Evolutionary conservation across 495 filamentous ascomycete genomes (phyloP).

Genomic region (Aspergillus campestris): DNA sequence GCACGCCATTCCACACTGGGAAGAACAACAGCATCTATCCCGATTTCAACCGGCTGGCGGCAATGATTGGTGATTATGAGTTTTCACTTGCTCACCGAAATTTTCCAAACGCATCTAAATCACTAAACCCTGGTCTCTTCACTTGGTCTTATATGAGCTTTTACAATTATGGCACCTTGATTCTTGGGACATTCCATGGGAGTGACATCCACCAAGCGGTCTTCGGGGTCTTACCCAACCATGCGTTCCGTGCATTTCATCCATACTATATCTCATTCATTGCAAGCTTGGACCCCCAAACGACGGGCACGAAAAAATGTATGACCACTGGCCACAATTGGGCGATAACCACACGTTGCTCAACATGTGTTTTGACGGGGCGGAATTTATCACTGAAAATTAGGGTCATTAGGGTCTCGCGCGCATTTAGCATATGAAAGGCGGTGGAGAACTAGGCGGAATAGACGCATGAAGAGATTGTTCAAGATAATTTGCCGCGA

Average conservation of each 20-base stretch:
- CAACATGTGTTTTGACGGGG: conserved; percentile 37
- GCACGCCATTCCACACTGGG: conserved; percentile 52
- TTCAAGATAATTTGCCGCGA: too few relatives aligned
- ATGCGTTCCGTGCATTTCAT: conserved; percentile 42
- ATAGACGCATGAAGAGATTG: too few relatives aligned
- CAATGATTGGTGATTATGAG: conserved; percentile 53
- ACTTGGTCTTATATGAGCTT: conserved; percentile 56
- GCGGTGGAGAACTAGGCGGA: too few relatives aligned
- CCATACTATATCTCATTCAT: conserved; percentile 53
- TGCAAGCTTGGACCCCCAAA: conserved; percentile 52
- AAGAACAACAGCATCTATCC: conserved; percentile 50
- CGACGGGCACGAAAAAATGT: conserved; percentile 11
- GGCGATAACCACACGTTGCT: conserved; percentile 36
- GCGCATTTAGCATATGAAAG: too few relatives aligned
- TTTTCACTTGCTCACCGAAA: conserved; percentile 49
- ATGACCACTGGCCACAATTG: conserved; percentile 48
- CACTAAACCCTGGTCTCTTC: conserved; percentile 39
- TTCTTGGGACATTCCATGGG: conserved; percentile 60
- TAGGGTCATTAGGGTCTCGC: too few relatives aligned
- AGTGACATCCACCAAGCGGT: conserved; percentile 53
- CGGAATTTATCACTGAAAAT: conserved; percentile 40
- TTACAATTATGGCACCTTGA: conserved; percentile 54
- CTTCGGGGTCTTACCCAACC: conserved; percentile 46
- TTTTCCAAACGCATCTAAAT: conserved; percentile 31
- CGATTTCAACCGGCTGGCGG: conserved; percentile 57